phyloP scores from a whole-genome alignment of 1,139 yeast species.

The Debaryomyces sp. region DNA sequence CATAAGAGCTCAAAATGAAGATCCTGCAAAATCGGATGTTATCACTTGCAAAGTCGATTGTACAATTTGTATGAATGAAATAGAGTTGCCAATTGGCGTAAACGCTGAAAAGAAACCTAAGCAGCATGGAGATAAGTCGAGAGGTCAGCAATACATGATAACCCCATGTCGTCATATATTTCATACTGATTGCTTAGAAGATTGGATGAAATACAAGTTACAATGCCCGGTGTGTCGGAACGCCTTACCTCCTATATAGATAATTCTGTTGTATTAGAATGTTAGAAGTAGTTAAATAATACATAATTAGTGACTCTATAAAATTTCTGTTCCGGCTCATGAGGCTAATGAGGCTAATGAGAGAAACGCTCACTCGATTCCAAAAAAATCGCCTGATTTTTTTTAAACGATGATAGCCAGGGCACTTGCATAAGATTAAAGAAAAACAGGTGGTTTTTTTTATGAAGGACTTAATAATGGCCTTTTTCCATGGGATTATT shows the following conservation, averaged over 20 bases:
- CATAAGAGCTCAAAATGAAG: slow-evolving; percentile 21
- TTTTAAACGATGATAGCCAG: slow-evolving; percentile 1
- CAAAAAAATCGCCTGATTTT: slow-evolving; percentile 6
- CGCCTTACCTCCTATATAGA: slow-evolving; percentile 67
- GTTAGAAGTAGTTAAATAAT: background rate
- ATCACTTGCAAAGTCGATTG: slow-evolving; percentile 57
- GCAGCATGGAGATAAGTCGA: slow-evolving; percentile 20
- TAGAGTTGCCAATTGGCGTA: slow-evolving; percentile 58
- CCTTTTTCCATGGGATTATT: background rate
- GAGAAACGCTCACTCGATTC: slow-evolving; percentile 1
- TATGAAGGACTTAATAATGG: slow-evolving; percentile 1
- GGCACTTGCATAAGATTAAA: background rate
- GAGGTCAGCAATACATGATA: slow-evolving; percentile 67
- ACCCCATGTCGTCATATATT: slow-evolving; percentile 92
- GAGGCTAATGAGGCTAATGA: background rate
- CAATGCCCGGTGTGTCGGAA: slow-evolving; percentile 95
- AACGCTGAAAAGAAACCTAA: slow-evolving; percentile 17
- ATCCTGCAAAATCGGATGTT: slow-evolving; percentile 30
- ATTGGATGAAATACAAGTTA: slow-evolving; percentile 90
- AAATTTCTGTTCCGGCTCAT: background rate
- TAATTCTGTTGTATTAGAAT: background rate
- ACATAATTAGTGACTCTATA: background rate
- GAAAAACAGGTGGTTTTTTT: slow-evolving; percentile 6
- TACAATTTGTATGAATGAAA: slow-evolving; percentile 85
- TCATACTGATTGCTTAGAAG: slow-evolving; percentile 83